A percentile compares a stretch with the other conserved stretches of the same genome.
These are phyloP conservation scores for Fusarium sororula DNA, from an alignment of 2,329 filamentous ascomycete species.

Conservation along the genomic window DNA sequence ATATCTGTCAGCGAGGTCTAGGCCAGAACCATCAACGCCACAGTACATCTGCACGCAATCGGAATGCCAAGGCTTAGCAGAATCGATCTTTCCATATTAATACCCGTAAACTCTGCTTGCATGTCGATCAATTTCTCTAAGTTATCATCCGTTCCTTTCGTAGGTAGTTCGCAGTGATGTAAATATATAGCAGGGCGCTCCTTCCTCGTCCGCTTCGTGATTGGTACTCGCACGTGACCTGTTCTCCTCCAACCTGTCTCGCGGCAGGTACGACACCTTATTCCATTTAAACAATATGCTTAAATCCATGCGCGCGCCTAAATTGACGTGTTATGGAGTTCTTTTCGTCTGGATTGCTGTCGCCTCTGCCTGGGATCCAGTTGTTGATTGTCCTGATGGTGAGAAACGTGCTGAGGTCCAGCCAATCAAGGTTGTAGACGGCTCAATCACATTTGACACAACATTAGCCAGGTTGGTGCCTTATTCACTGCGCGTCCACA, in stretches of 20 bases:
- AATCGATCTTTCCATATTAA: not conserved
- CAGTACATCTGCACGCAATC: not conserved
- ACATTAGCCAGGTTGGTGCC: not conserved
- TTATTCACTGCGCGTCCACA: rapidly evolving
- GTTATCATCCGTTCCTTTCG: rapidly evolving
- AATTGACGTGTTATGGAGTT: not conserved
- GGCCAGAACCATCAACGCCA: not conserved
- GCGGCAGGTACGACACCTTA: not conserved
- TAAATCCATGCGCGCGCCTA: not conserved
- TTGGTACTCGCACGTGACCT: not conserved
- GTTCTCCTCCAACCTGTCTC: not conserved
- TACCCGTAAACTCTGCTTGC: not conserved
- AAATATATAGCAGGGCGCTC: not conserved
- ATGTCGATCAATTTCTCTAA: not conserved
- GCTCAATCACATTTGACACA: slow-evolving; percentile 5
- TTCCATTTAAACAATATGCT: not conserved
- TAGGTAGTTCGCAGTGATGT: not conserved
- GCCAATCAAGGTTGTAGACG: slow-evolving; percentile 4
- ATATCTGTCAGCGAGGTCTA: not conserved
- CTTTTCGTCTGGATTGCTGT: not conserved
- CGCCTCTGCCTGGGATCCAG: not conserved
- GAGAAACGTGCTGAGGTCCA: not conserved
- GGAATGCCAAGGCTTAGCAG: not conserved
- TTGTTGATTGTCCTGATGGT: not conserved
- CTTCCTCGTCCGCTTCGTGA: not conserved